Conservation (phyloP, 1,139 yeast genomes). For the Protomyces lactucae-debilis region DNA sequence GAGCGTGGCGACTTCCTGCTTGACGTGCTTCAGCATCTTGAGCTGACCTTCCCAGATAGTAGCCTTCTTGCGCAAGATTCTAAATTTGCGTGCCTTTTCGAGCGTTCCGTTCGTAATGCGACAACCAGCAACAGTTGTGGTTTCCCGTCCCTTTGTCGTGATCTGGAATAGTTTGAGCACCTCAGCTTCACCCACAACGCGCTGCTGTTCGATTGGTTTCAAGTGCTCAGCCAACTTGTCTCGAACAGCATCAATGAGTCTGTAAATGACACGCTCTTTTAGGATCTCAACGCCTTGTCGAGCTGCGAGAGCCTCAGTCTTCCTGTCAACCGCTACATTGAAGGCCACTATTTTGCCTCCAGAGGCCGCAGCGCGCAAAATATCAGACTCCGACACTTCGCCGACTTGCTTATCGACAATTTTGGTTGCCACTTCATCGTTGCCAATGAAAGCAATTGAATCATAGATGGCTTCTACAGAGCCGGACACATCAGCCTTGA, state of each 20-base stretch:
- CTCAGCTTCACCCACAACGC: constrained; percentile 63
- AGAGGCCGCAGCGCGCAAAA: constrained; percentile 74
- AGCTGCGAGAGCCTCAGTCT: constrained; percentile 57
- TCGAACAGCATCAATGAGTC: constrained; percentile 79
- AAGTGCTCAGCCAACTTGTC: constrained; percentile 57
- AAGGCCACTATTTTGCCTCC: constrained; percentile 62
- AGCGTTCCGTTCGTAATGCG: constrained; percentile 69
- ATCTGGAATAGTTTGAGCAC: constrained; percentile 70
- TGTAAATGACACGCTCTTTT: constrained; percentile 76
- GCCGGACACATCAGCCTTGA: constrained; percentile 84
- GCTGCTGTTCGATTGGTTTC: constrained; percentile 63
- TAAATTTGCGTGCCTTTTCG: constrained; percentile 55
- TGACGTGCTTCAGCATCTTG: constrained; percentile 71
- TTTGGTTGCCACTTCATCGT: constrained; percentile 68
- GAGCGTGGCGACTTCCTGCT: constrained; percentile 73
- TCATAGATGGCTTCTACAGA: constrained; percentile 65
- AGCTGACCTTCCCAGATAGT: constrained; percentile 63
- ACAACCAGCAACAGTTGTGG: constrained; percentile 76
- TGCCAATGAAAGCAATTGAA: constrained; percentile 74
- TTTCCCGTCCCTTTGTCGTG: constrained; percentile 49
- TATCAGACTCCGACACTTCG: constrained; percentile 73
- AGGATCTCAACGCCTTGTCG: constrained; percentile 55
- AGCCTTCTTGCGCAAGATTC: constrained; percentile 55
- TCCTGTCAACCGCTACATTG: constrained; percentile 66
- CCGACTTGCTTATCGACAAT: constrained; percentile 79